Conservation (phyloP, 495 filamentous ascomycete species). For the Penicillium canariense region DNA sequence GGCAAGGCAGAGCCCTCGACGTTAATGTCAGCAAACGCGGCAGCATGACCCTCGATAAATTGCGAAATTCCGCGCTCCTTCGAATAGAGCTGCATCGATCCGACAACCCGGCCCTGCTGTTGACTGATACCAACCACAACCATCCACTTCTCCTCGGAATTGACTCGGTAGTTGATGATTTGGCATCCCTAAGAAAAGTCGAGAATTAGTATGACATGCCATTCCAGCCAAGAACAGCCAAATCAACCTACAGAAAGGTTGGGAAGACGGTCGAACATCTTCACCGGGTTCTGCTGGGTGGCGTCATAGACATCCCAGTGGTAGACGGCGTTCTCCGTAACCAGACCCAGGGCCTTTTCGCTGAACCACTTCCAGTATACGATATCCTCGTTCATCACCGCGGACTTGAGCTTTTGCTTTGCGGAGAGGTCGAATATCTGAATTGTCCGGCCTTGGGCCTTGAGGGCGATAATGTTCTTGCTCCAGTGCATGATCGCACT, state of each 20-base stretch:
- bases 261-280: slow-evolving; percentile 87
- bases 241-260: slow-evolving; percentile 73
- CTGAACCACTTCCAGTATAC: slow-evolving; percentile 99
- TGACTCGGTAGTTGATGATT: slow-evolving; percentile 99
- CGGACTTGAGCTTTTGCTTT: slow-evolving; percentile 91
- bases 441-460: slow-evolving; percentile 85
- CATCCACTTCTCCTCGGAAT: slow-evolving; percentile 96
- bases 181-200: slow-evolving; percentile 66
- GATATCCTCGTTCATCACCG: slow-evolving; percentile 94
- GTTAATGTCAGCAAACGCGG: slow-evolving; percentile 86
- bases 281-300: slow-evolving; percentile 71
- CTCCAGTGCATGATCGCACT: slow-evolving; percentile 99
- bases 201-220: neutral
- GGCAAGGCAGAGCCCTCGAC: slow-evolving; percentile 86
- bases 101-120: slow-evolving; percentile 88
- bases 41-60: slow-evolving; percentile 95
- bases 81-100: slow-evolving; percentile 95
- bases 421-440: slow-evolving; percentile 94
- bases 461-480: slow-evolving; percentile 92
- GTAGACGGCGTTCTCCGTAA: slow-evolving; percentile 86
- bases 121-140: slow-evolving; percentile 93
- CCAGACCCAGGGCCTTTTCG: slow-evolving; percentile 77
- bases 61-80: slow-evolving; percentile 95
- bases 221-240: neutral
- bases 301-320: slow-evolving; percentile 96